Conservation (phyloP, 768 basidiomycete genomes). For the Boletus bicolor region DNA sequence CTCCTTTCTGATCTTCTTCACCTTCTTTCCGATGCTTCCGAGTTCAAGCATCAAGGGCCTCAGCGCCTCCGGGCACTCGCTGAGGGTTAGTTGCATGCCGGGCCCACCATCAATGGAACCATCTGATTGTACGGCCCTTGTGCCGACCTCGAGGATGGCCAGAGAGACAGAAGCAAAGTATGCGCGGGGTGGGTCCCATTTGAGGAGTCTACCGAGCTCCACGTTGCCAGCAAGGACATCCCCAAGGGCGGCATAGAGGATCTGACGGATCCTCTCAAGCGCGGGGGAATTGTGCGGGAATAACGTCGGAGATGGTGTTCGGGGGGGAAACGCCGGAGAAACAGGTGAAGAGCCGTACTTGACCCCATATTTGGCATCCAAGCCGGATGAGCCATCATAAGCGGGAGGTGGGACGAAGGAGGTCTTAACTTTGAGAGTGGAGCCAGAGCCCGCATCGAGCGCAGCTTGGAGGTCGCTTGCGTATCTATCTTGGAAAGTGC, state of each 20-base stretch:
- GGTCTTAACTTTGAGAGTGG: slow-evolving; percentile 42
- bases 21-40: slow-evolving; percentile 48
- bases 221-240: slow-evolving; percentile 60
- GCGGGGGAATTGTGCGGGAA: slow-evolving; percentile 40
- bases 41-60: slow-evolving; percentile 72
- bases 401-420: slow-evolving; percentile 70
- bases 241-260: slow-evolving; percentile 77
- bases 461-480: slow-evolving; percentile 74
- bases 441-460: slow-evolving; percentile 55
- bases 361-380: slow-evolving; percentile 11
- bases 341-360: slow-evolving; percentile 6
- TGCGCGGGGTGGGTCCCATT: slow-evolving; percentile 63
- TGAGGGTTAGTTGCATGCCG: slow-evolving; percentile 52
- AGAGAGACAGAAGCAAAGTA: slow-evolving; percentile 76
- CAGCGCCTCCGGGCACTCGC: slow-evolving; percentile 59
- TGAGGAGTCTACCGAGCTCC: slow-evolving; percentile 53
- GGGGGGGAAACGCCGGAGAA: slow-evolving; percentile 32
- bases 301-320: slow-evolving; percentile 49
- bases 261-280: slow-evolving; percentile 81
- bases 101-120: slow-evolving; percentile 49
- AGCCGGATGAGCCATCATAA: slow-evolving; percentile 43
- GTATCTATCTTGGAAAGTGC: slow-evolving; percentile 82
- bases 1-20: slow-evolving; percentile 46
- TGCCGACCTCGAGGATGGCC: slow-evolving; percentile 69
- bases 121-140: slow-evolving; percentile 43